phyloP scores from a whole-genome alignment of 164 flowering plant genomes.

The Liriodendron chinense region DNA sequence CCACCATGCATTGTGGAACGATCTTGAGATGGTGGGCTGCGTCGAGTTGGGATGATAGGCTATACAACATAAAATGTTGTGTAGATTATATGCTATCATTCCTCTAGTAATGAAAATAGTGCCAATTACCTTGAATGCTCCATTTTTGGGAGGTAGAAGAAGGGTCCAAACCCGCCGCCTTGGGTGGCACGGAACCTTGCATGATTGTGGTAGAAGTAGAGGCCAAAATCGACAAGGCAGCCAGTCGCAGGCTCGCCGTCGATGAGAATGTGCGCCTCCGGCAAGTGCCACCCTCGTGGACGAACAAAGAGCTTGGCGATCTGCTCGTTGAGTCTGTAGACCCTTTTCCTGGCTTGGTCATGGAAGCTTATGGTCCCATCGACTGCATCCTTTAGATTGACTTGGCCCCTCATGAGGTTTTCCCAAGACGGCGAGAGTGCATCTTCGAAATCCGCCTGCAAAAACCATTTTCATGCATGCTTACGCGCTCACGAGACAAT shows the following conservation, averaged over 20 bases:
- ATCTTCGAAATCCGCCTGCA: constrained; percentile 92
- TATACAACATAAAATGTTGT: no score
- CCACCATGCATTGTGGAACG: no score
- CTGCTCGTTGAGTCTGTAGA: constrained; percentile 77
- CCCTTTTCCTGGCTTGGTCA: constrained; percentile 67
- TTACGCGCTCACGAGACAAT: no score
- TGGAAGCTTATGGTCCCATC: constrained; percentile 74
- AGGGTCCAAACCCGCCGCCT: constrained; percentile 83
- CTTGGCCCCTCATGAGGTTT: constrained; percentile 60
- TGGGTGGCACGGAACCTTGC: constrained; percentile 55
- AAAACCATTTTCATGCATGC: background rate
- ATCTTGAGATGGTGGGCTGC: no score
- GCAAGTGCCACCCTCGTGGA: constrained; percentile 95
- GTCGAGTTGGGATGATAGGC: no score
- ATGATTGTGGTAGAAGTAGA: constrained; percentile 80
- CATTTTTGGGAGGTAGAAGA: constrained; percentile 97
- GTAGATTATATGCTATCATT: no score
- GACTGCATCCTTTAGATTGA: constrained; percentile 75
- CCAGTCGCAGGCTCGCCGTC: constrained; percentile 87
- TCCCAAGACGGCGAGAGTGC: constrained; percentile 92
- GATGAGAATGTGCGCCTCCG: constrained; percentile 75
- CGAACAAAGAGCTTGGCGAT: constrained; percentile 88
- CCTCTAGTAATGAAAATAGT: no score
- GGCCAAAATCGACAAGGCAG: constrained; percentile 89
- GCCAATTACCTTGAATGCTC: constrained; percentile 68